phyloP scores from a whole-genome alignment of 2,329 filamentous ascomycete genomes.

The Hymenoscyphus occultus region DNA sequence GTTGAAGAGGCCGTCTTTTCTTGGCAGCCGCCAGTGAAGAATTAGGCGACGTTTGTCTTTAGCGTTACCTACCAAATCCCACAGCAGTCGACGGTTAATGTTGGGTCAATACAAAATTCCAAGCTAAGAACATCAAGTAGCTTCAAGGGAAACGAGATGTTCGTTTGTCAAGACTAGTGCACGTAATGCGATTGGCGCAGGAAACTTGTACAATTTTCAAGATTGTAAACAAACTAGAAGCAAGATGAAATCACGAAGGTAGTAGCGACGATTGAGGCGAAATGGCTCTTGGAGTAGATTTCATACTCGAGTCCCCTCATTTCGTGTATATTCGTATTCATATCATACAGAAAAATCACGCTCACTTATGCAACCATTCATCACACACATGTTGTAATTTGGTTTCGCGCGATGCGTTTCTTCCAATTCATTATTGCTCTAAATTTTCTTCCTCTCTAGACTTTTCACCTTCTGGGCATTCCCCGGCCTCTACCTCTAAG shows the following conservation, averaged over 20 bases:
- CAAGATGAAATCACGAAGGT: not conserved
- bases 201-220: not conserved
- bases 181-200: no score
- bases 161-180: no score
- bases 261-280: not conserved
- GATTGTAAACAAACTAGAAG: not conserved
- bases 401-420: not conserved
- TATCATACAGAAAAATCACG: constrained; percentile 4
- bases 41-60: not conserved
- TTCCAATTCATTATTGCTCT: not conserved
- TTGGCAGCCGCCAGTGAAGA: not conserved
- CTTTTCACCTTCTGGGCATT: constrained; percentile 64
- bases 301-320: not conserved
- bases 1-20: not conserved
- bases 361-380: not conserved
- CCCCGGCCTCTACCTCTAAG: constrained; percentile 79
- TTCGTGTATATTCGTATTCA: constrained; percentile 15
- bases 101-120: no score
- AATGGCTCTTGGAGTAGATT: not conserved
- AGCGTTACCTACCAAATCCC: no score
- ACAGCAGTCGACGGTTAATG: no score
- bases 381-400: not conserved
- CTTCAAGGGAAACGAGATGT: no score
- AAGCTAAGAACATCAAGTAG: no score
- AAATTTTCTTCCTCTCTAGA: constrained; percentile 6